These are phyloP conservation scores for Quercus bicolor DNA, from an alignment of 306 rosid species.

Conservation along the genomic window DNA sequence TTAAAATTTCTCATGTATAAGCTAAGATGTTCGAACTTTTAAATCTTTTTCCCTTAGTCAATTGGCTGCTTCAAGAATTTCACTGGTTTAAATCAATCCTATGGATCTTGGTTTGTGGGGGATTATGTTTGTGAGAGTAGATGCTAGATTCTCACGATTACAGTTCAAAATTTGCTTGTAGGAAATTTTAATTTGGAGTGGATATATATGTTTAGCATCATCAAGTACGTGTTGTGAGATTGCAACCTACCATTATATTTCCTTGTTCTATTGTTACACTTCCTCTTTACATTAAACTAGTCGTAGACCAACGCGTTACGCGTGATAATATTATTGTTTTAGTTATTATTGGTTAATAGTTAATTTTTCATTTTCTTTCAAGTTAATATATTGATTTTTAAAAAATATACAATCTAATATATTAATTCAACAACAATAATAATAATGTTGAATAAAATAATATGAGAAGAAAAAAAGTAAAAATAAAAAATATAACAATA, in stretches of 20 bases:
- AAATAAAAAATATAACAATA: no score
- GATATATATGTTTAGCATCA: neutral
- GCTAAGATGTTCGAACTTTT: neutral
- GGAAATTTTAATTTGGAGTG: neutral
- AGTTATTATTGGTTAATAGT: no score
- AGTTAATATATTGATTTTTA: no score
- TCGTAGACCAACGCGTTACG: no score
- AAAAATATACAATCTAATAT: no score
- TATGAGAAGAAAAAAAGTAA: no score
- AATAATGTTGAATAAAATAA: no score
- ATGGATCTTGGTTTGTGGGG: slow-evolving; percentile 89
- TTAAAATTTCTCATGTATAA: no score
- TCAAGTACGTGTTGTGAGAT: neutral
- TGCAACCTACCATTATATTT: neutral
- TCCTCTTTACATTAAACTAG: slow-evolving; percentile 49
- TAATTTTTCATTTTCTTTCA: no score
- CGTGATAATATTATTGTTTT: no score
- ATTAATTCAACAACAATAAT: no score
- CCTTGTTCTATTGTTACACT: slow-evolving; percentile 53
- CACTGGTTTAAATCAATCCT: slow-evolving; percentile 83
- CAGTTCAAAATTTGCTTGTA: neutral
- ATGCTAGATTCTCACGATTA: slow-evolving; percentile 16
- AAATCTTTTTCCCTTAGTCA: slow-evolving; percentile 35
- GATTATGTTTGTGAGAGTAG: slow-evolving; percentile 73
- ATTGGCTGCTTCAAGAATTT: slow-evolving; percentile 71